These are phyloP conservation scores for Trametes pubescens DNA, from an alignment of 1,284 basidiomycete genomes.

Conservation along the genomic window DNA sequence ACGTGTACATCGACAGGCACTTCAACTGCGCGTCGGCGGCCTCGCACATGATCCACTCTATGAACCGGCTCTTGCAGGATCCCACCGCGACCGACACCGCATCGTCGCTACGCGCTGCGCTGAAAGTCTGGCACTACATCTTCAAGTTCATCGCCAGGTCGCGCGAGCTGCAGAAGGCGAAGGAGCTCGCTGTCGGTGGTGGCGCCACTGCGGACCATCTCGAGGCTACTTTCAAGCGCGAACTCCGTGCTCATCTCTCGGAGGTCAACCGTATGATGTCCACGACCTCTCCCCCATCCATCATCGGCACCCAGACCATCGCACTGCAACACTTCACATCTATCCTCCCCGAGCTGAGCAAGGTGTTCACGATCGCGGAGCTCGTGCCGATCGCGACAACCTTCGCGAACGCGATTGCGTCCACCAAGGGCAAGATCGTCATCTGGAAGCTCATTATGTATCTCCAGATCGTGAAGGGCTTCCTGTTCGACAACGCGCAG, in stretches of 20 bases:
- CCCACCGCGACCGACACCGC: slow-evolving; percentile 81
- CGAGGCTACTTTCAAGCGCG: slow-evolving; percentile 86
- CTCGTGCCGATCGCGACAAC: slow-evolving; percentile 86
- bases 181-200: slow-evolving; percentile 80
- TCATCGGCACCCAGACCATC: slow-evolving; percentile 96
- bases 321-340: slow-evolving; percentile 95
- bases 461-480: slow-evolving; percentile 88
- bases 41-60: slow-evolving; percentile 84
- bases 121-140: slow-evolving; percentile 97
- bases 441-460: slow-evolving; percentile 96
- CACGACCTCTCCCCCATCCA: slow-evolving; percentile 77
- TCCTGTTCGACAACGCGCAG: slow-evolving; percentile 85
- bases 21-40: slow-evolving; percentile 84
- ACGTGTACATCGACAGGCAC: slow-evolving; percentile 92
- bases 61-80: slow-evolving; percentile 84
- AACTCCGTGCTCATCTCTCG: slow-evolving; percentile 77
- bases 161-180: slow-evolving; percentile 86
- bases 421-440: slow-evolving; percentile 85
- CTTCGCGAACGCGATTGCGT: slow-evolving; percentile 87
- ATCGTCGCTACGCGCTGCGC: slow-evolving; percentile 82
- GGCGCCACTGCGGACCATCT: slow-evolving; percentile 87
- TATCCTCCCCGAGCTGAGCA: slow-evolving; percentile 87
- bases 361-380: slow-evolving; percentile 83
- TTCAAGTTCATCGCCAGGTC: slow-evolving; percentile 94
- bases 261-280: slow-evolving; percentile 94